Evolutionary conservation across 2,329 filamentous ascomycete species (phyloP).

Genomic region (Bipolaris oryzae): DNA sequence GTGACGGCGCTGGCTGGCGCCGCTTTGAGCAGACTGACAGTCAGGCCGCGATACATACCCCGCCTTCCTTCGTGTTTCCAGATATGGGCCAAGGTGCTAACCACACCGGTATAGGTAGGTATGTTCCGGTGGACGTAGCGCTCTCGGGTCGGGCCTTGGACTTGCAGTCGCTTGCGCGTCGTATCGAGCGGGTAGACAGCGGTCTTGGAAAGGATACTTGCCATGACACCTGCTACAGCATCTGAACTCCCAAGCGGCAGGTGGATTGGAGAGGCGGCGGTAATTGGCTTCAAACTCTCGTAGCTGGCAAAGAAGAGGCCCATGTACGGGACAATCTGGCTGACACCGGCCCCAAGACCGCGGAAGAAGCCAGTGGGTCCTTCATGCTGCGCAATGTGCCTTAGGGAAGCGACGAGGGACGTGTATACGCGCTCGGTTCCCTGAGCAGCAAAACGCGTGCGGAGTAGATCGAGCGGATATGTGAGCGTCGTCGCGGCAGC

Average conservation of each 20-base stretch:
- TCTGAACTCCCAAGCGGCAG: slow-evolving; percentile 77
- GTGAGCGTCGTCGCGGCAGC: slow-evolving; percentile 81
- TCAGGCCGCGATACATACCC: slow-evolving; percentile 85
- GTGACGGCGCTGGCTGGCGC: slow-evolving; percentile 92
- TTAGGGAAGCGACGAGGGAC: slow-evolving; percentile 71
- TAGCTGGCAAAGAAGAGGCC: slow-evolving; percentile 93
- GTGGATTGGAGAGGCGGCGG: slow-evolving; percentile 58
- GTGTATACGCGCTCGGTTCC: slow-evolving; percentile 79
- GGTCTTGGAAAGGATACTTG: slow-evolving; percentile 84
- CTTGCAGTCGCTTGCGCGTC: slow-evolving; percentile 89
- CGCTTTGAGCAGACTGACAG: slow-evolving; percentile 88
- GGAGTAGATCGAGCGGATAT: slow-evolving; percentile 90
- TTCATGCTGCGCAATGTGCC: slow-evolving; percentile 76
- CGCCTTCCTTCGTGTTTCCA: slow-evolving; percentile 73
- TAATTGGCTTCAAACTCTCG: slow-evolving; percentile 67
- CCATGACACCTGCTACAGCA: slow-evolving; percentile 79
- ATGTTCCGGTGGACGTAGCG: slow-evolving; percentile 87
- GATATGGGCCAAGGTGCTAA: slow-evolving; percentile 71
- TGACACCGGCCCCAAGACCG: slow-evolving; percentile 79
- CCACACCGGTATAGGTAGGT: slow-evolving; percentile 75
- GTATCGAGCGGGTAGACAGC: slow-evolving; percentile 91
- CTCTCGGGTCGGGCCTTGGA: slow-evolving; percentile 84
- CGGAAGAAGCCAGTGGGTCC: slow-evolving; percentile 84
- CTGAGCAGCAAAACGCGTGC: slow-evolving; percentile 96
- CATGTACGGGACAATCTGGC: slow-evolving; percentile 95